These are phyloP conservation scores for Chlorociboria aeruginascens DNA, from an alignment of 495 filamentous ascomycete species.

Conservation along the genomic window DNA sequence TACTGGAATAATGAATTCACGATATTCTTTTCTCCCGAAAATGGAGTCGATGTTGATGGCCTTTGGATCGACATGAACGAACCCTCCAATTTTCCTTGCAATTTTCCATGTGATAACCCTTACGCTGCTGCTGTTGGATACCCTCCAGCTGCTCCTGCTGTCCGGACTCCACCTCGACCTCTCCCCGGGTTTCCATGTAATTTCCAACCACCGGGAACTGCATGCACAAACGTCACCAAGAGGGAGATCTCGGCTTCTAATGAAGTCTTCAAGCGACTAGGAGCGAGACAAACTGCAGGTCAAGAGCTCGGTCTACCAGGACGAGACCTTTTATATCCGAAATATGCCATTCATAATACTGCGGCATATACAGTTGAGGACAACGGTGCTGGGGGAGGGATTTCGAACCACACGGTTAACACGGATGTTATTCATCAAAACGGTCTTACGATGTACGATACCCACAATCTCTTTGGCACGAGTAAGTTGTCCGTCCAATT, in stretches of 20 bases:
- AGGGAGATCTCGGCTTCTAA: constrained; percentile 1
- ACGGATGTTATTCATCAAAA: constrained; percentile 66
- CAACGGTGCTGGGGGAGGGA: constrained; percentile 40
- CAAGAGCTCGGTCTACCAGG: constrained; percentile 44
- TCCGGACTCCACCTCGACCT: constrained; percentile 46
- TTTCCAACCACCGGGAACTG: constrained; percentile 49
- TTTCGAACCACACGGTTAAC: constrained; percentile 63
- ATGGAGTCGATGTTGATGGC: constrained; percentile 71
- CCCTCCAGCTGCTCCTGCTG: constrained; percentile 54
- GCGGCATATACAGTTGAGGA: constrained; percentile 30
- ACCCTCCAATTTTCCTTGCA: constrained; percentile 47
- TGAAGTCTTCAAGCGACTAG: not conserved
- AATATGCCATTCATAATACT: constrained; percentile 65
- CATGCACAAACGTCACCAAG: constrained; percentile 12
- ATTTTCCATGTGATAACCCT: constrained; percentile 54
- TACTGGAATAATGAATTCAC: constrained; percentile 70
- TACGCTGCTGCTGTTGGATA: constrained; percentile 40
- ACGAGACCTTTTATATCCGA: constrained; percentile 57
- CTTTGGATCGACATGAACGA: constrained; percentile 89
- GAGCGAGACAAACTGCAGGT: constrained; percentile 15
- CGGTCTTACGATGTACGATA: constrained; percentile 63
- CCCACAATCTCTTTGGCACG: constrained; percentile 76
- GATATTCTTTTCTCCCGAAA: constrained; percentile 50
- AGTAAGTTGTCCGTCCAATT: constrained; percentile 32
- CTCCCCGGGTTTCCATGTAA: constrained; percentile 61